A percentile compares a stretch with the other conserved stretches of the same genome.
Evolutionary conservation across 768 basidiomycete species (phyloP).

Genomic region (Lentinula guzmanii): DNA sequence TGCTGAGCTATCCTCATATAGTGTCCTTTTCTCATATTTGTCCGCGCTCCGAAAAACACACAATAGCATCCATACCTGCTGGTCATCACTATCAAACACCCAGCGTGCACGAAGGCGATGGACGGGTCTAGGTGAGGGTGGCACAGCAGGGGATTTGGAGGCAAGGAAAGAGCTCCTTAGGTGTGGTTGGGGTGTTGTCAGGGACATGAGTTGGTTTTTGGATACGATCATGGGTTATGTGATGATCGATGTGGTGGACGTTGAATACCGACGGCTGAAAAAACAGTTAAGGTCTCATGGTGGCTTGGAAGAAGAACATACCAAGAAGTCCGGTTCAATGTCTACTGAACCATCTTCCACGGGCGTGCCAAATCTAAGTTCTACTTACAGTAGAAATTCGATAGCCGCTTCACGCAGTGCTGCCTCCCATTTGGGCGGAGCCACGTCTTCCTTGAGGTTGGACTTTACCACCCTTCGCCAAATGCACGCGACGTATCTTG

Average conservation of each 20-base stretch:
- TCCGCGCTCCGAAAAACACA: slow-evolving; percentile 83
- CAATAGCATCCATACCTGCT: slow-evolving; percentile 70
- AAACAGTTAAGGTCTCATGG: slow-evolving; percentile 32
- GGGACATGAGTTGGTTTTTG: slow-evolving; percentile 90
- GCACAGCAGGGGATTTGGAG: slow-evolving; percentile 65
- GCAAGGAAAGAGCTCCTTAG: slow-evolving; percentile 61
- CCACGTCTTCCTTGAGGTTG: slow-evolving; percentile 34
- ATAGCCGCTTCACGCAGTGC: slow-evolving; percentile 20
- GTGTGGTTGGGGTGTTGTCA: slow-evolving; percentile 80
- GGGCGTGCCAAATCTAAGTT: slow-evolving; percentile 6
- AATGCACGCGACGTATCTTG: slow-evolving; percentile 78
- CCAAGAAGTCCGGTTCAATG: background rate
- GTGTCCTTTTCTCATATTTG: slow-evolving; percentile 74
- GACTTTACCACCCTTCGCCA: slow-evolving; percentile 85
- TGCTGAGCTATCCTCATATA: slow-evolving; percentile 69
- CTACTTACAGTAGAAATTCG: slow-evolving; percentile 1
- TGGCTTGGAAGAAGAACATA: slow-evolving; percentile 13
- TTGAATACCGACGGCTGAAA: slow-evolving; percentile 72
- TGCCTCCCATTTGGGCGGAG: slow-evolving; percentile 13
- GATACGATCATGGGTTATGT: slow-evolving; percentile 80
- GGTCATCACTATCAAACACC: slow-evolving; percentile 80
- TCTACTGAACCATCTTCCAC: slow-evolving; percentile 11
- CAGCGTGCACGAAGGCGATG: slow-evolving; percentile 80
- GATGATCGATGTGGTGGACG: slow-evolving; percentile 87
- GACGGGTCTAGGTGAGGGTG: slow-evolving; percentile 86